Base-by-base conservation (phyloP, 768 basidiomycete species). In the Tylopilus intermedius region DNA sequence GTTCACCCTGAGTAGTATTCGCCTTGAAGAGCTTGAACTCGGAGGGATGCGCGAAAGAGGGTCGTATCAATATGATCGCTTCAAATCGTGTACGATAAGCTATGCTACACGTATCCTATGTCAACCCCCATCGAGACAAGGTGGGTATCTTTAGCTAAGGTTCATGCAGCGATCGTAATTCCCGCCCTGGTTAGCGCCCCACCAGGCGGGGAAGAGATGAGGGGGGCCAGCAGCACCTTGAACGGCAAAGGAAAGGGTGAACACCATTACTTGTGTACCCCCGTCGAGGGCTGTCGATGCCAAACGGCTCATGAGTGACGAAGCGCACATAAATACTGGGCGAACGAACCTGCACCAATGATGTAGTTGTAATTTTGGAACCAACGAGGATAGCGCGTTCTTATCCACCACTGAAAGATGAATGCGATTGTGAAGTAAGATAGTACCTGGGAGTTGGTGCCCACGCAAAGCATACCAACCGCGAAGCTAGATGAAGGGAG, bases 181-280 rank as follows among this genome's bases (percentile, higher is more conserved):
- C 59, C 77, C 79, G 32, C 59, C 61, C 51, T 80, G 79, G 58
- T 82, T 80, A 4, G 79, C 79, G 15, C 79, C 78, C 81, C 79
- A 81, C 81, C 80, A 81, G 48, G 71, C 56, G n/a, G 80, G 77
- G 68, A 80, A 81, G 22, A 76, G 56, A 58, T 79, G 75, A 0
- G 78, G 60, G 0, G 65, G 60, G 10, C 80, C 79, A 2, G 75
- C 70, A 3, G 75, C 79, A 18, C 81, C 81, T 48, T 75, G 74
- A 0, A 81, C 77, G 0, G 78, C 70, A 52, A 73, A 74, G 0
- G 80, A 77, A 10, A 77, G 63, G 29, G 80, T 72, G 59, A 80
- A 79, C n/a, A 78, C 73, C 76, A 81, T 79, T 18, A 81, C 78
- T 61, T 81, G 72, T 1, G 67, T 65, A 13, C 71, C 74, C 15